phyloP scores from a whole-genome alignment of 176 grass and related monocot species.

The Thinopyrum elongatum region DNA sequence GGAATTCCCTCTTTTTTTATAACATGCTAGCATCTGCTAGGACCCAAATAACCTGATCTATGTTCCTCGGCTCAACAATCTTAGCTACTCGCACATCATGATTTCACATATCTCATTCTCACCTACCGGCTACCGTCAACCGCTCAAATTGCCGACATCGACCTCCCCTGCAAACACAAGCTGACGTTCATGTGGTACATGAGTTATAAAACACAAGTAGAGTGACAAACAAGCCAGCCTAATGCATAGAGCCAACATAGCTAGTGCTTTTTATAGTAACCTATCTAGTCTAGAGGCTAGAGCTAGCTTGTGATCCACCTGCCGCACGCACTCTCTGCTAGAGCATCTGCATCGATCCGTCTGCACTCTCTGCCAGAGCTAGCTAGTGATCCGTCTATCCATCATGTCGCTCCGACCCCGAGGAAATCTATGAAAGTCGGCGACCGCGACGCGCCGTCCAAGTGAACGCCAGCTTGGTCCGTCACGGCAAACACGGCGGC shows the following conservation, averaged over 20 bases:
- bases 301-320: constrained; percentile 28
- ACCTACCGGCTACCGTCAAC: too few relatives aligned
- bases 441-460: constrained; percentile 25
- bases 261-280: constrained; percentile 7
- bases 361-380: neutral
- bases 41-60: too few relatives aligned
- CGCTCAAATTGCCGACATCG: too few relatives aligned
- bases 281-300: constrained; percentile 8
- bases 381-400: neutral
- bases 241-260: too few relatives aligned
- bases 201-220: neutral
- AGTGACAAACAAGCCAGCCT: too few relatives aligned
- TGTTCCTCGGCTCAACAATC: too few relatives aligned
- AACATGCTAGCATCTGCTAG: too few relatives aligned
- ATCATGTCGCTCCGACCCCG: constrained; percentile 85
- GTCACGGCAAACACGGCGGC: constrained; percentile 10
- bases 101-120: too few relatives aligned
- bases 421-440: constrained; percentile 95
- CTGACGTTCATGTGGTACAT: neutral
- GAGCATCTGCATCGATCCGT: neutral
- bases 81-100: too few relatives aligned
- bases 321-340: neutral
- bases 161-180: too few relatives aligned
- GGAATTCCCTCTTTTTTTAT: too few relatives aligned
- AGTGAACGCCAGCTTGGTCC: constrained; percentile 10